phyloP scores from a whole-genome alignment of 306 rosid species.

The Carpinus viminea region DNA sequence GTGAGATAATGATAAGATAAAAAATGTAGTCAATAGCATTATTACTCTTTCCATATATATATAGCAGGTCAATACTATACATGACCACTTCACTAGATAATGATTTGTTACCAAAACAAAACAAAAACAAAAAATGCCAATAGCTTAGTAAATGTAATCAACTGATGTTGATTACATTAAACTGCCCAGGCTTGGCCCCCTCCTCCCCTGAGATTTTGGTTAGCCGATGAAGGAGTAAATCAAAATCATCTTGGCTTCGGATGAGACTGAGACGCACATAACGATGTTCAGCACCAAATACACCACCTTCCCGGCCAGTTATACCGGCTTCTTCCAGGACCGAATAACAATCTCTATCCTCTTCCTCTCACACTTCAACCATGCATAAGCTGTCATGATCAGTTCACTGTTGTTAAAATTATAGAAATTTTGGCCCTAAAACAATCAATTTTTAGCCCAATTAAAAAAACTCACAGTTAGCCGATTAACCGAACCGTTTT shows the following conservation, averaged over 20 bases:
- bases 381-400: slow-evolving; percentile 42
- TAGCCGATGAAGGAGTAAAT: slow-evolving; percentile 34
- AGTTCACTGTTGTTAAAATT: not conserved
- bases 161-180: not conserved
- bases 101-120: no score
- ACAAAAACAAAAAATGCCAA: no score
- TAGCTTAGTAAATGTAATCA: not conserved
- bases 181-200: not conserved
- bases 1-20: no score
- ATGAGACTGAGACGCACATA: slow-evolving; percentile 46
- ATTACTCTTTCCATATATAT: no score
- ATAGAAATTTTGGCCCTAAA: not conserved
- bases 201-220: slow-evolving; percentile 23
- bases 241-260: slow-evolving; percentile 48
- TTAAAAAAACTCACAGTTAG: no score
- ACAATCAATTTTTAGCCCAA: no score
- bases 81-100: no score
- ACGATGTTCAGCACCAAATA: slow-evolving; percentile 26
- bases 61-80: no score
- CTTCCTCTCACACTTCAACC: slow-evolving; percentile 52
- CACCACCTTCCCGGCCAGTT: slow-evolving; percentile 30
- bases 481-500: no score
- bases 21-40: no score
- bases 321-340: slow-evolving; percentile 36
- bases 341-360: slow-evolving; percentile 42